Percentiles rank a stretch among this genome's conserved stretches.
phyloP scores from a whole-genome alignment of 2,329 filamentous ascomycete species.

The Penicillium sp. region DNA sequence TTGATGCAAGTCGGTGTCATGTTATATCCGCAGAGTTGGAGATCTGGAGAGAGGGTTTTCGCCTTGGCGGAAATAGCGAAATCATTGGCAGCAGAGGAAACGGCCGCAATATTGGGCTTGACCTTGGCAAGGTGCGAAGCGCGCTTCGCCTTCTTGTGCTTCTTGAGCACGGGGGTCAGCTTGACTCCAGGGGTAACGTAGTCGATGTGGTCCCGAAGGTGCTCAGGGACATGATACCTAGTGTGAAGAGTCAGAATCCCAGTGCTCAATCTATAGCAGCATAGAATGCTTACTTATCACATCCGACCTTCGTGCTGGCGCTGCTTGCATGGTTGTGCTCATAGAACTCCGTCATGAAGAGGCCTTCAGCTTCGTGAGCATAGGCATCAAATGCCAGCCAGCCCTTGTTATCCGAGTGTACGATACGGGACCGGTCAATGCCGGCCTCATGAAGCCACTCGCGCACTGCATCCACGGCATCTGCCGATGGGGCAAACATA shows the following conservation, averaged over 20 bases:
- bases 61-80: constrained; percentile 18
- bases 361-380: constrained; percentile 54
- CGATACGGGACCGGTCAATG: constrained; percentile 51
- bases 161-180: constrained; percentile 40
- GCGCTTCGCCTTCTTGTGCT: constrained; percentile 23
- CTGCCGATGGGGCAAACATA: constrained; percentile 44
- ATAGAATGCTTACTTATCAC: constrained; percentile 39
- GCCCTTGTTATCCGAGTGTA: constrained; percentile 53
- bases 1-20: constrained; percentile 61
- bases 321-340: constrained; percentile 48
- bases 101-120: constrained; percentile 7
- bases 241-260: not conserved
- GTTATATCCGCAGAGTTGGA: constrained; percentile 52
- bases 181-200: constrained; percentile 60
- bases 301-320: constrained; percentile 32
- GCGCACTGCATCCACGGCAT: constrained; percentile 54
- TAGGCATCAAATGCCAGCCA: constrained; percentile 60
- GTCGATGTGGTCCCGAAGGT: constrained; percentile 54
- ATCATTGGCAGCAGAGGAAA: constrained; percentile 1
- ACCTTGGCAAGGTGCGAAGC: constrained; percentile 20
- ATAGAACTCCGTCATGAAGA: constrained; percentile 58
- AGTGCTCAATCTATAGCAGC: not conserved
- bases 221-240: constrained; percentile 53
- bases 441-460: constrained; percentile 58
- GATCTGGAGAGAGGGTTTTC: constrained; percentile 25